phyloP scores from a whole-genome alignment of 2,329 filamentous ascomycete genomes.

The Cladophialophora exuberans region DNA sequence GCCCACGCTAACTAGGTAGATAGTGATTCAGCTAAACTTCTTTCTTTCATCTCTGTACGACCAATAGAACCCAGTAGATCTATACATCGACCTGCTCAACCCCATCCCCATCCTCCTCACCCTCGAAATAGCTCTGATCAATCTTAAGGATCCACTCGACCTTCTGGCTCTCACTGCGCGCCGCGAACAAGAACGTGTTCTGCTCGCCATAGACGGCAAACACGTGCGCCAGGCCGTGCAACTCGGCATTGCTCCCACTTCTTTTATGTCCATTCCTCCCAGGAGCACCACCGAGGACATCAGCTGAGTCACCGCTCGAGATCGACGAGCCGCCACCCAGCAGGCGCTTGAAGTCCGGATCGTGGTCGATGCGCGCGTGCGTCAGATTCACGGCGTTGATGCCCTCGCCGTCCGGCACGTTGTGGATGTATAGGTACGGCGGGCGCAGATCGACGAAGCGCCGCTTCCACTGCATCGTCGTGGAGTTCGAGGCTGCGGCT shows the following conservation, averaged over 20 bases:
- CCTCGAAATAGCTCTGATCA: constrained; percentile 72
- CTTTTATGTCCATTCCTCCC: constrained; percentile 34
- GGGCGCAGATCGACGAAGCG: constrained; percentile 89
- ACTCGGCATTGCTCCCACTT: constrained; percentile 31
- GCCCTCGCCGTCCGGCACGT: constrained; percentile 83
- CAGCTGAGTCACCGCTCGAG: constrained; percentile 19
- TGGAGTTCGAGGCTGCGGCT: constrained; percentile 39
- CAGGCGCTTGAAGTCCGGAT: constrained; percentile 81
- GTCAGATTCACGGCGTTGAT: constrained; percentile 85
- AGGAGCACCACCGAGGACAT: too few species aligned
- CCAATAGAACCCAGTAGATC: not conserved
- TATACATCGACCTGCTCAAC: constrained; percentile 7
- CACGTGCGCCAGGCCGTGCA: constrained; percentile 65
- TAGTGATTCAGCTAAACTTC: too few species aligned
- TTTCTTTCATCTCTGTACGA: too few species aligned
- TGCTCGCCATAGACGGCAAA: constrained; percentile 94
- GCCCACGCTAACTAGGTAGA: too few species aligned
- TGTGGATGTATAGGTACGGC: constrained; percentile 91
- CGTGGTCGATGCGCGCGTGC: constrained; percentile 88
- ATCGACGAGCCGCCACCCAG: constrained; percentile 56
- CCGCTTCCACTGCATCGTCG: constrained; percentile 80
- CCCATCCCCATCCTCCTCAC: constrained; percentile 23
- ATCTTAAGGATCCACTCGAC: constrained; percentile 96
- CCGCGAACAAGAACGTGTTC: constrained; percentile 94
- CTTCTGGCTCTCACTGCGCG: constrained; percentile 86